Evolutionary conservation across 2,329 filamentous ascomycete species (phyloP).

Genomic region (Xylaria sp.): DNA sequence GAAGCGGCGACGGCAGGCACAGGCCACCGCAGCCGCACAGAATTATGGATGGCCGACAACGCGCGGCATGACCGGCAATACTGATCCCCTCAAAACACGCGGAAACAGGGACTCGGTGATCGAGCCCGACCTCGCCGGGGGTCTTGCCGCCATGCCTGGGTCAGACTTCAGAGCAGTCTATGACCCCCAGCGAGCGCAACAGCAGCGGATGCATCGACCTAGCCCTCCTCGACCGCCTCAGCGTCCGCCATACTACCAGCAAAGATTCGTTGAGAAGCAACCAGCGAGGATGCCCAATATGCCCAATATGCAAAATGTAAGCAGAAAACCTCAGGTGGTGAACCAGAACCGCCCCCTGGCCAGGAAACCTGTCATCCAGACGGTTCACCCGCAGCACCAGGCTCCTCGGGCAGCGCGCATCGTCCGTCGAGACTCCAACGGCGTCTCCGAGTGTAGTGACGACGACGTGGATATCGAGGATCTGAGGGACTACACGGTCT

Average conservation of each 20-base stretch:
- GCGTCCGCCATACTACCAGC: conserved; percentile 18
- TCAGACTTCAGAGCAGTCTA: conserved; percentile 38
- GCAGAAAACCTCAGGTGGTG: neutral
- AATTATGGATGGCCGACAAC: conserved; percentile 40
- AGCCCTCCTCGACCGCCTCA: conserved; percentile 4
- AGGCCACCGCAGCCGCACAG: conserved; percentile 37
- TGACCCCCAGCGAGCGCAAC: conserved; percentile 30
- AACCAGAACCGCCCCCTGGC: conserved; percentile 1
- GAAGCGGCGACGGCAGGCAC: conserved; percentile 31
- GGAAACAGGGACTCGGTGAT: conserved; percentile 40
- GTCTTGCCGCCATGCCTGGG: conserved; percentile 39
- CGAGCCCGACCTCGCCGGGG: conserved; percentile 35
- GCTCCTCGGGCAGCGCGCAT: conserved; percentile 5
- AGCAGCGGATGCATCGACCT: neutral
- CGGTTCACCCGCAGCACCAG: neutral
- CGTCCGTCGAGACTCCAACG: conserved; percentile 43
- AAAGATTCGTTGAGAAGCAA: conserved; percentile 24
- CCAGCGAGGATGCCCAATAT: conserved; percentile 16
- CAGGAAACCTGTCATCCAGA: conserved; percentile 20
- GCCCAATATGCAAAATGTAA: neutral
- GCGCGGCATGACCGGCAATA: neutral
- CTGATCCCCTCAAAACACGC: neutral
- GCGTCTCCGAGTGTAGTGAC: conserved; percentile 42
- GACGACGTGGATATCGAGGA: conserved; percentile 21
- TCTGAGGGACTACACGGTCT: conserved; percentile 38